Base-by-base conservation (phyloP, 768 basidiomycete species). In the Hemileccinum impolitum region DNA sequence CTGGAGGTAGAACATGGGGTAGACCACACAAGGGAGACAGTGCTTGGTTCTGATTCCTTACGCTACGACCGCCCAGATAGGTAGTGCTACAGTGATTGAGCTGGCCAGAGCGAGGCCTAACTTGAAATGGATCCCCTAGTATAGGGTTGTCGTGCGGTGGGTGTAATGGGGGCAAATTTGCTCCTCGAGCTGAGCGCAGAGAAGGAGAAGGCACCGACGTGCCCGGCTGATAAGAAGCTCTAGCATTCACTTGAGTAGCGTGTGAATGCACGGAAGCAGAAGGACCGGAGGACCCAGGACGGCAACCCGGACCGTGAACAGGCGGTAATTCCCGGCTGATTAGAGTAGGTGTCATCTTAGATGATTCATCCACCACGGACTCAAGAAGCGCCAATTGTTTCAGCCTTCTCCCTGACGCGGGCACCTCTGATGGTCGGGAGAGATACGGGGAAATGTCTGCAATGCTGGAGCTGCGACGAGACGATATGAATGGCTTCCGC, bases 401-500 rank as follows among this genome's bases (percentile, higher is more conserved):
- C 65, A 87, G 64, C 48, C 76, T 79, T 61, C 82, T 85, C 13
- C 81, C 76, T 28, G 82, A 81, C 4, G 76, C 69, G 8, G 81
- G 77, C 10, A 80, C 68, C 52, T 79, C 82, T 21, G 69, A 64
- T 7, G 79, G 69, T 46, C 77, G 76, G 10, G 79, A 70, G 44
- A 87, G 68, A 62, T 88, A 87, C 0, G 86, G 84, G 7, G 84
- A 85, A 47, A 87, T 80, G 58, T 86, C 85, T 13, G 83, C 78
- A 18, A 77, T 76, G 32, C 75, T 75, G 32, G 82, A 77, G 39
- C 55, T 68, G 28, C 66, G 66, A 45, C 67, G 68, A 41, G 66
- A 69, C 23, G 63, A 59, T 47, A 45, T 41, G 25, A 30, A 10
- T 43, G 55, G 35, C 47, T 68, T 64, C 31, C 59, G 60, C 25